These are phyloP conservation scores for Termitomyces eurrhizus DNA, from an alignment of 768 basidiomycete species.

Conservation along the genomic window DNA sequence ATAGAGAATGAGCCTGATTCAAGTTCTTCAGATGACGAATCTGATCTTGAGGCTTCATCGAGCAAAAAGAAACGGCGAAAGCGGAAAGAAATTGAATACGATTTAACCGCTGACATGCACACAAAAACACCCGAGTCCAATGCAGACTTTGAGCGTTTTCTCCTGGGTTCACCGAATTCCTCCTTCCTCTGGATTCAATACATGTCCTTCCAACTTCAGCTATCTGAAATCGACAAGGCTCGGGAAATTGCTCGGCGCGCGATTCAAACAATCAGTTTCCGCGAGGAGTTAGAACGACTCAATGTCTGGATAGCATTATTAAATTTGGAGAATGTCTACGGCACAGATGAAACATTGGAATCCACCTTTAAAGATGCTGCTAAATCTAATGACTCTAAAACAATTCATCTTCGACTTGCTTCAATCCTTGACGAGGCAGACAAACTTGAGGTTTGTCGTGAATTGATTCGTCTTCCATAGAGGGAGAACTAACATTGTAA, in stretches of 20 bases:
- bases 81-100: slow-evolving; percentile 70
- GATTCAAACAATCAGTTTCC: slow-evolving; percentile 83
- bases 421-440: slow-evolving; percentile 80
- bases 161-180: slow-evolving; percentile 93
- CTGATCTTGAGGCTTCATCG: slow-evolving; percentile 38
- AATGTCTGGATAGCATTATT: slow-evolving; percentile 98
- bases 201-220: slow-evolving; percentile 96
- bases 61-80: slow-evolving; percentile 64
- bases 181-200: slow-evolving; percentile 99
- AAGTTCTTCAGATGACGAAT: slow-evolving; percentile 46
- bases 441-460: slow-evolving; percentile 56
- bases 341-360: slow-evolving; percentile 77
- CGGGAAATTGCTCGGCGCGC: slow-evolving; percentile 83
- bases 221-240: slow-evolving; percentile 96
- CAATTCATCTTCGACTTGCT: slow-evolving; percentile 80
- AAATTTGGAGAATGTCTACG: slow-evolving; percentile 92
- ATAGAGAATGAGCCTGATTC: slow-evolving; percentile 36
- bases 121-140: slow-evolving; percentile 84
- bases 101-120: slow-evolving; percentile 86
- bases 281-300: slow-evolving; percentile 93
- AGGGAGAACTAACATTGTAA: background rate
- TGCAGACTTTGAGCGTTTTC: slow-evolving; percentile 89
- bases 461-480: background rate
- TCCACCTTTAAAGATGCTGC: slow-evolving; percentile 87
- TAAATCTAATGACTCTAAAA: slow-evolving; percentile 89